Conservation (phyloP, 345 rosid genomes). For the Acer yangbiense region DNA sequence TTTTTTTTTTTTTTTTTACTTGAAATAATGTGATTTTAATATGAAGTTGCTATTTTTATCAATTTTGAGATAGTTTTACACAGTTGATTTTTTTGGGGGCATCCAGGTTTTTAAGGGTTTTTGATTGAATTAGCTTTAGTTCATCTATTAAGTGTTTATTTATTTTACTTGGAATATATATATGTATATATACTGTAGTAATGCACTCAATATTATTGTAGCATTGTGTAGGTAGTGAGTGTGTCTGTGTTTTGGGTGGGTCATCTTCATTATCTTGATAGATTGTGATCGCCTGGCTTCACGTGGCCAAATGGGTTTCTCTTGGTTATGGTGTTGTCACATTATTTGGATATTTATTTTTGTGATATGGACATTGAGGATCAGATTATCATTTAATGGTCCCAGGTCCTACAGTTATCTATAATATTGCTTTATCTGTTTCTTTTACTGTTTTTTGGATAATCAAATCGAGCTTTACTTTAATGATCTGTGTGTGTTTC, state of each 20-base stretch:
- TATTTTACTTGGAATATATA: neutral
- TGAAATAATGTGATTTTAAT: neutral
- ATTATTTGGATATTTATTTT: neutral
- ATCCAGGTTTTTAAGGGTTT: neutral
- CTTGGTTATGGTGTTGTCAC: slow-evolving; percentile 5
- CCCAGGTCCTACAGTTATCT: neutral
- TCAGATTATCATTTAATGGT: neutral
- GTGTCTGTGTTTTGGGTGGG: neutral
- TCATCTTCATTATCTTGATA: slow-evolving; percentile 17
- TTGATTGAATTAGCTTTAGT: neutral
- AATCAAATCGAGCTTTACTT: neutral
- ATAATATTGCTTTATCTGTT: neutral
- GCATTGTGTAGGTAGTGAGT: neutral
- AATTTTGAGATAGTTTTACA: neutral
- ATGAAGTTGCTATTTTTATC: neutral
- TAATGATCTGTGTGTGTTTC: neutral
- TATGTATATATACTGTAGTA: neutral
- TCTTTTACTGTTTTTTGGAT: neutral
- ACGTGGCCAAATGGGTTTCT: slow-evolving; percentile 20
- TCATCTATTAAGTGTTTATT: neutral
- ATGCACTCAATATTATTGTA: neutral
- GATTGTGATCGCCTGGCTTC: slow-evolving; percentile 4
- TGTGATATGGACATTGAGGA: neutral
- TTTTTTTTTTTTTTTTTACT: neutral
- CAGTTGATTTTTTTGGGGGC: neutral